A percentile compares a stretch with the other conserved stretches of the same genome.
Conservation (phyloP, 2,329 filamentous ascomycete genomes). For the Cladophialophora carrionii region DNA sequence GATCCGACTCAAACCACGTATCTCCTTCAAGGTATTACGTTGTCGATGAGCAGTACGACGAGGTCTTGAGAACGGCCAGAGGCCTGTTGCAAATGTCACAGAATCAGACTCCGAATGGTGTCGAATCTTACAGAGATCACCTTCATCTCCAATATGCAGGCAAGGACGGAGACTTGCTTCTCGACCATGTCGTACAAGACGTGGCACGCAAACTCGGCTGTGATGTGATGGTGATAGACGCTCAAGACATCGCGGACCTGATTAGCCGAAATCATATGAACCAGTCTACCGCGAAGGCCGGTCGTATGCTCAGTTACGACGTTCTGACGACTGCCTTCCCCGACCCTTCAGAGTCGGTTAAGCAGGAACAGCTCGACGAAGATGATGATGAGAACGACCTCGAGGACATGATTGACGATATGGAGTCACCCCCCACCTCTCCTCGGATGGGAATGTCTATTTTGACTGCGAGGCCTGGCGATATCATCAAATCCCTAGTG, state of each 20-base stretch:
- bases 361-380: conserved; percentile 35
- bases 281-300: conserved; percentile 20
- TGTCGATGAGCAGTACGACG: conserved; percentile 34
- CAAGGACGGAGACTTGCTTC: conserved; percentile 57
- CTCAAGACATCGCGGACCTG: conserved; percentile 52
- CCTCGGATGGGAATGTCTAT: conserved; percentile 29
- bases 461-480: conserved; percentile 30
- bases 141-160: conserved; percentile 63
- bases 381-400: conserved; percentile 14
- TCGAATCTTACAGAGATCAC: conserved; percentile 58
- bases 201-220: conserved; percentile 61
- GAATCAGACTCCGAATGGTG: conserved; percentile 44
- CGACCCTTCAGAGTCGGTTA: conserved; percentile 18
- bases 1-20: background rate
- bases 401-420: conserved; percentile 28
- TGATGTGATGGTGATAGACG: conserved; percentile 50
- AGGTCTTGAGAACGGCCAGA: conserved; percentile 34
- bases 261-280: conserved; percentile 39
- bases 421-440: conserved; percentile 16
- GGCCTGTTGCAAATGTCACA: conserved; percentile 30
- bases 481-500: conserved; percentile 31
- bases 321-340: conserved; percentile 31
- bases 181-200: conserved; percentile 66
- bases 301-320: conserved; percentile 37
- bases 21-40: conserved; percentile 32